These are phyloP conservation scores for Colletotrichum simmondsii DNA, from an alignment of 2,329 filamentous ascomycete species.

Conservation along the genomic window DNA sequence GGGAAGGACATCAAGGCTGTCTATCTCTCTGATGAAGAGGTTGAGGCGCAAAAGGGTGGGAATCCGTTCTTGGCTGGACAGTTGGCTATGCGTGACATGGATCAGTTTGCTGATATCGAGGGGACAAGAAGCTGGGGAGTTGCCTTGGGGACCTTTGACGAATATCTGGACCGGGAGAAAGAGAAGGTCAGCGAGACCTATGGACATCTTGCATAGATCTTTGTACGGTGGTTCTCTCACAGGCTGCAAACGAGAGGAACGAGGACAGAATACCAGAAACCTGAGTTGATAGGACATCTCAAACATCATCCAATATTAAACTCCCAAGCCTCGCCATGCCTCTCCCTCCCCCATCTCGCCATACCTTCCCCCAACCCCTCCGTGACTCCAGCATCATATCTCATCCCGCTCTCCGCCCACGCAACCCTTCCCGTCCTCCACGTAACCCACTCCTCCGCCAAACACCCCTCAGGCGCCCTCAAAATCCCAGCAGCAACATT, in stretches of 20 bases:
- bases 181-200: constrained; percentile 43
- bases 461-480: constrained; percentile 54
- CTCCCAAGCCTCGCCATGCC: constrained; percentile 43
- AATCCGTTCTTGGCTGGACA: constrained; percentile 54
- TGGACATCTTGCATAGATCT: not conserved
- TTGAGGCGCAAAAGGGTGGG: constrained; percentile 43
- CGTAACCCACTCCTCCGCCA: constrained; percentile 57
- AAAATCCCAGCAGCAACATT: constrained; percentile 57
- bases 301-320: constrained; percentile 22
- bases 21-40: constrained; percentile 54
- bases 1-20: constrained; percentile 48
- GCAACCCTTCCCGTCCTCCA: constrained; percentile 53
- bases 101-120: constrained; percentile 48
- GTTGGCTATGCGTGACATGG: constrained; percentile 46
- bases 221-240: not conserved
- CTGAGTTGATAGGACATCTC: too few relatives aligned
- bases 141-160: constrained; percentile 52
- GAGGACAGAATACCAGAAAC: not conserved
- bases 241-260: not conserved
- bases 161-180: constrained; percentile 55
- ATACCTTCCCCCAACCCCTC: constrained; percentile 50
- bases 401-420: constrained; percentile 46
- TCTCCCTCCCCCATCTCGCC: constrained; percentile 48
- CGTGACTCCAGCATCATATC: constrained; percentile 49
- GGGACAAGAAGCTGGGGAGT: constrained; percentile 50